phyloP scores from a whole-genome alignment of 441 rosid genomes.

The Syzygium malaccense region DNA sequence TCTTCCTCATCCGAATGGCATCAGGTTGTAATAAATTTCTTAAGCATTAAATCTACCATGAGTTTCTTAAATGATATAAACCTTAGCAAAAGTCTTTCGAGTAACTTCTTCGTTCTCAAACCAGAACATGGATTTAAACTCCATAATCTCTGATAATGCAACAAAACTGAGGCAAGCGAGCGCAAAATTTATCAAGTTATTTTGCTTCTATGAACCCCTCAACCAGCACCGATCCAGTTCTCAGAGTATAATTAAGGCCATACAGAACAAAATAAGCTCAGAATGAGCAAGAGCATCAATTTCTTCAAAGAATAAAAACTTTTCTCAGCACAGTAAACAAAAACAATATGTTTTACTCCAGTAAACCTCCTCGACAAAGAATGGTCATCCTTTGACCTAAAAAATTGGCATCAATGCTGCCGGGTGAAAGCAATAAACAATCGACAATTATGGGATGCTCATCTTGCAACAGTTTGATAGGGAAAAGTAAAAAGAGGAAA shows the following conservation, averaged over 20 bases:
- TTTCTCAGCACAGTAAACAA: neutral
- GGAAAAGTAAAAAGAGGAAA: neutral
- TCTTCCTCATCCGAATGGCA: neutral
- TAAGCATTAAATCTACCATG: neutral
- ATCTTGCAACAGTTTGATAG: neutral
- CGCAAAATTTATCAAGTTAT: neutral
- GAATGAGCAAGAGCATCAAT: neutral
- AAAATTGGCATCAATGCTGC: neutral
- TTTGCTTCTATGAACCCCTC: neutral
- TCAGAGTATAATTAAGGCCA: neutral
- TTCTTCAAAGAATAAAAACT: neutral
- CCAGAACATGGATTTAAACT: neutral
- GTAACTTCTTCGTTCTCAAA: neutral
- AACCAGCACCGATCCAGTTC: neutral
- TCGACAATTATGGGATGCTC: neutral
- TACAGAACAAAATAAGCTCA: neutral
- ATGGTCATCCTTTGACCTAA: neutral
- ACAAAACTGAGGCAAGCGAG: neutral
- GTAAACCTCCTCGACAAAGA: neutral
- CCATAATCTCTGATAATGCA: neutral
- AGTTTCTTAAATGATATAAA: neutral
- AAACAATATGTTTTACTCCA: neutral
- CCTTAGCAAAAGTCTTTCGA: neutral
- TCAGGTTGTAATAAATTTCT: neutral
- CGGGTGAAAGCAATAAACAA: neutral